phyloP scores from a whole-genome alignment of 345 rosid species.

The Melaleuca alternifolia region DNA sequence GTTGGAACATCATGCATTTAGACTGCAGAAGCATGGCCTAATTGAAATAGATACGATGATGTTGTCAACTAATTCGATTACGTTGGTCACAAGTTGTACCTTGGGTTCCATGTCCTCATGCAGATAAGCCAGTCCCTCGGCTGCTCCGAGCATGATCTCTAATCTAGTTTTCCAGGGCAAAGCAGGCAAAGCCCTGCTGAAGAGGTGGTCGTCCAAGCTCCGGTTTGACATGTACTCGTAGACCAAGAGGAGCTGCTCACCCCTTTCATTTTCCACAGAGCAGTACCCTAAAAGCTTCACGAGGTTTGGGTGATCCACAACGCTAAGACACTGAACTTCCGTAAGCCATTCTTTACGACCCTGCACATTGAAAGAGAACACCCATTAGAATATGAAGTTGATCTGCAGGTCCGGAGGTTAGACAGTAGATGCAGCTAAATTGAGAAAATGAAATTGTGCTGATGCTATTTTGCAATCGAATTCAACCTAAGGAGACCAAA shows the following conservation, averaged over 20 bases:
- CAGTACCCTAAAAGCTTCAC: conserved; percentile 88
- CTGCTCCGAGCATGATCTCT: conserved; percentile 82
- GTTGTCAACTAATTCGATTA: not conserved
- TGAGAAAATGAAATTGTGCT: not conserved
- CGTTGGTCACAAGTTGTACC: conserved; percentile 20
- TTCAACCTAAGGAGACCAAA: not conserved
- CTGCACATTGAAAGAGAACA: conserved; percentile 15
- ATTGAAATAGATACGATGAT: not conserved
- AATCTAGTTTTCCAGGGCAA: conserved; percentile 72
- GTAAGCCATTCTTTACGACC: conserved; percentile 91
- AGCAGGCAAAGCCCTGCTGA: conserved; percentile 15
- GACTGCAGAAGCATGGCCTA: not conserved
- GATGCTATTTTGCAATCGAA: not conserved
- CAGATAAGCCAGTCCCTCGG: conserved; percentile 76
- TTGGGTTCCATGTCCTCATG: conserved; percentile 59
- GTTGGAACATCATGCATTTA: not conserved
- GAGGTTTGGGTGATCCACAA: conserved; percentile 75
- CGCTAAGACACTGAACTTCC: conserved; percentile 82
- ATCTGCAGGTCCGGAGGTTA: not conserved
- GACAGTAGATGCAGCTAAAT: not conserved
- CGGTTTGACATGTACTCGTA: conserved; percentile 75
- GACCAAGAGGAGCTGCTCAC: conserved; percentile 55
- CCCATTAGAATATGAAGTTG: not conserved
- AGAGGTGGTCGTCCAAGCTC: conserved; percentile 85
- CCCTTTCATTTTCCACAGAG: conserved; percentile 48